Evolutionary conservation across 306 rosid genomes (phyloP), one percentile per base, ranked within the genome.

Genomic region (Castanea crenata): DNA sequence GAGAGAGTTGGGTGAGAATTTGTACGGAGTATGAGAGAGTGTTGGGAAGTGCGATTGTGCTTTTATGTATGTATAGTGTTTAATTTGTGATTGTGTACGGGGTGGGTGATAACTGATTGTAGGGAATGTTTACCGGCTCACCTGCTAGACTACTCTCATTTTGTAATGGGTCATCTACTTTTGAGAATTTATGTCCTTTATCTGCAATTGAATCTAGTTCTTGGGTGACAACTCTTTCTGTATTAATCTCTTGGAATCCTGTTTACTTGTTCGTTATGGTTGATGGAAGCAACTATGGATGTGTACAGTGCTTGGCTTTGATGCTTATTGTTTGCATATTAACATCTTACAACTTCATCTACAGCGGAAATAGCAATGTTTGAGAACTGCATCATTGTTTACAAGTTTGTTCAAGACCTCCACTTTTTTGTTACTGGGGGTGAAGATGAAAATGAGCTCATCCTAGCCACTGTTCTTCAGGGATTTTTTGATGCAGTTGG

Each of bases 351-450:
- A 34, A 21, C 54, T 76, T 85, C 34, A 63, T 80, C 55, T 83
- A 52, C 94, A 93, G 99, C 96, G 78, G 99, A 93, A 73, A 83
- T 96, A 75, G 82, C 94, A 55, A 83, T 96, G 93, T 87, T 93
- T 76, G 99, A 96, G 90, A 91, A 75, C 85, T 72, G 84, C 79
- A 76, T 91, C 59, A 92, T 96, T 69, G 92, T 96, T 67, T 95
- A 91, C 94, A 96, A 96, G 91, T 96, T 93, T 87, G 93, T 89
- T 76, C 97, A 90, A 87, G 98, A 93, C 81, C 98, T 96, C 73
- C 97, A 90, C 84, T 93, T 96, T 80, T 96, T 93, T 81, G 99
- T 96, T 64, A 93, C 96, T 0, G 98, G 99, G 21, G 90, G 97
- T 64, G 98, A 93, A 25, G 69, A 90, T 61, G 98, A 93, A 81